Conservation (phyloP, 768 basidiomycete species). For the Amanita thiersii region DNA sequence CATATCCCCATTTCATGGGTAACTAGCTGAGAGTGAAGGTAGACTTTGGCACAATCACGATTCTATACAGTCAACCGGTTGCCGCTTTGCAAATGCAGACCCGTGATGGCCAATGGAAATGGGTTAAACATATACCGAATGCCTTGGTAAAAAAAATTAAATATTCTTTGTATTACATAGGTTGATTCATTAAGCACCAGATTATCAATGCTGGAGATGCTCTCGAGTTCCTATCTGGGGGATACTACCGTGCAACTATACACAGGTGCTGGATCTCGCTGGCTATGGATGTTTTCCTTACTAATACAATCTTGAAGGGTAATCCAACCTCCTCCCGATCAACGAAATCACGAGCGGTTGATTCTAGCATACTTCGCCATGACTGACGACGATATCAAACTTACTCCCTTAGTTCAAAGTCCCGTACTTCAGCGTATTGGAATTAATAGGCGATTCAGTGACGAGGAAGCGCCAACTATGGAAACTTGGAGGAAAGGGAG, state of each 20-base stretch:
- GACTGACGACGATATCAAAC: slow-evolving; percentile 39
- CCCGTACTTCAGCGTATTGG: slow-evolving; percentile 40
- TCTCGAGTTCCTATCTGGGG: slow-evolving; percentile 53
- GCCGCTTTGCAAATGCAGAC: slow-evolving; percentile 49
- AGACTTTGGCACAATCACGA: slow-evolving; percentile 50
- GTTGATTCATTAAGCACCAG: too few species aligned
- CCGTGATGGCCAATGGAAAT: slow-evolving; percentile 44
- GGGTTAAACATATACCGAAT: slow-evolving; percentile 53
- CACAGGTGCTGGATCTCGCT: slow-evolving; percentile 25
- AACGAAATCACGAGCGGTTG: slow-evolving; percentile 38
- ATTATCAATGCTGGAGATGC: slow-evolving; percentile 55
- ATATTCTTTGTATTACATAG: too few species aligned
- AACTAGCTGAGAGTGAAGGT: too few species aligned
- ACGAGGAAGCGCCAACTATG: slow-evolving; percentile 40
- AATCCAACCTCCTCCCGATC: slow-evolving; percentile 49
- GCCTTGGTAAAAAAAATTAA: too few species aligned
- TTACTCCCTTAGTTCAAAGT: slow-evolving; percentile 37
- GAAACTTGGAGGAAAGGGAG: slow-evolving; percentile 44
- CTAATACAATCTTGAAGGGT: slow-evolving; percentile 26
- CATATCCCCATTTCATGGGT: too few species aligned
- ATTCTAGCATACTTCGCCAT: slow-evolving; percentile 53
- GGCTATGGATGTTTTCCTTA: neutral
- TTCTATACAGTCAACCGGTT: slow-evolving; percentile 56
- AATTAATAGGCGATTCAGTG: slow-evolving; percentile 26
- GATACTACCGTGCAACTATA: slow-evolving; percentile 50